phyloP scores from a whole-genome alignment of 129 eudicot genomes.

The Centrapalus pauciflorus region DNA sequence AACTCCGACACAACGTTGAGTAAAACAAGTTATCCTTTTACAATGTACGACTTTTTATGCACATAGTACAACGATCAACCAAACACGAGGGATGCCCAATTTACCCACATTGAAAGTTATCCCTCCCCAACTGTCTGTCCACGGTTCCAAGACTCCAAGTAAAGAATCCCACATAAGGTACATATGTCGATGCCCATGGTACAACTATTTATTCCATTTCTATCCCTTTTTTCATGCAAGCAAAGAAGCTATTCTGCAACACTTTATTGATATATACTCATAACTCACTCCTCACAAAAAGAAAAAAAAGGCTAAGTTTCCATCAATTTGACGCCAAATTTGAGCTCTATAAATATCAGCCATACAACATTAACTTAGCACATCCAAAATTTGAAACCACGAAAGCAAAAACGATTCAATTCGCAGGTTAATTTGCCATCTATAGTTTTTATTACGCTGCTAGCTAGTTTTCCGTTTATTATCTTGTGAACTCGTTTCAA shows the following conservation, averaged over 20 bases:
- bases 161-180: background rate
- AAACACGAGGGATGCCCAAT: no score
- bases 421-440: background rate
- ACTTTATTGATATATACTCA: conserved; percentile 9
- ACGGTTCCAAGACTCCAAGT: background rate
- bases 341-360: conserved; percentile 1
- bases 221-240: background rate
- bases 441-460: background rate
- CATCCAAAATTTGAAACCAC: background rate
- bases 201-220: background rate
- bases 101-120: background rate
- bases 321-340: background rate
- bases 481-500: background rate
- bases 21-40: background rate
- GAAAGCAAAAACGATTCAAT: background rate
- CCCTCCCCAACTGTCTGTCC: background rate
- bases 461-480: background rate
- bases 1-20: no score
- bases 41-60: background rate
- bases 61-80: no score
- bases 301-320: background rate
- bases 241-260: conserved; percentile 20
- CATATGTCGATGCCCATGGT: background rate
- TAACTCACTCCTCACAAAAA: no score
- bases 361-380: no score